Conservation (phyloP, 805 yeast genomes). For the Saturnispora gosingensis region DNA sequence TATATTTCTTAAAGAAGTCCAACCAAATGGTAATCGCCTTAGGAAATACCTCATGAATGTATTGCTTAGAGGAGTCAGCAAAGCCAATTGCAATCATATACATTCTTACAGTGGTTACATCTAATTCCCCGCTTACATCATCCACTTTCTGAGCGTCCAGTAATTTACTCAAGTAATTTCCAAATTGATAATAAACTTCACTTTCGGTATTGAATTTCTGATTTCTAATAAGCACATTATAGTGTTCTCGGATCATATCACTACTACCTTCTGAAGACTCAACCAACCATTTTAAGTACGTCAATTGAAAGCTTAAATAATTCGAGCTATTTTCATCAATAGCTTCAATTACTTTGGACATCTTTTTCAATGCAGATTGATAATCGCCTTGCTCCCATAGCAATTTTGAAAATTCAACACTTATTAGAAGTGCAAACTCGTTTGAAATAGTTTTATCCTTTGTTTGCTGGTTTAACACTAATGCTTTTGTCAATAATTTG, state of each 20-base stretch:
- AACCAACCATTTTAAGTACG: slow-evolving; percentile 85
- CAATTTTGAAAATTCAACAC: slow-evolving; percentile 69
- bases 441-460: slow-evolving; percentile 7
- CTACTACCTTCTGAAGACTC: slow-evolving; percentile 76
- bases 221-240: slow-evolving; percentile 41
- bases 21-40: slow-evolving; percentile 88
- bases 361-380: slow-evolving; percentile 66
- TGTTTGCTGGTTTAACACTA: slow-evolving; percentile 30
- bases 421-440: slow-evolving; percentile 30
- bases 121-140: slow-evolving; percentile 40
- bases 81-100: slow-evolving; percentile 51
- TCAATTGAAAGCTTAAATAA: slow-evolving; percentile 44
- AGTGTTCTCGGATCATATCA: slow-evolving; percentile 60
- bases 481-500: slow-evolving; percentile 53
- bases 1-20: slow-evolving; percentile 47
- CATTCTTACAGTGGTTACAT: slow-evolving; percentile 43
- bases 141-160: slow-evolving; percentile 48
- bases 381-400: slow-evolving; percentile 87
- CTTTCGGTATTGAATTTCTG: slow-evolving; percentile 43
- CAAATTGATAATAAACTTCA: slow-evolving; percentile 71
- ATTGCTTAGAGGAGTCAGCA: slow-evolving; percentile 36
- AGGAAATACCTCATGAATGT: slow-evolving; percentile 68
- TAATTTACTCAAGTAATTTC: slow-evolving; percentile 68
- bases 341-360: slow-evolving; percentile 33
- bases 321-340: slow-evolving; percentile 16